Conservation (phyloP, 345 rosid genomes). For the Linum trigynum region DNA sequence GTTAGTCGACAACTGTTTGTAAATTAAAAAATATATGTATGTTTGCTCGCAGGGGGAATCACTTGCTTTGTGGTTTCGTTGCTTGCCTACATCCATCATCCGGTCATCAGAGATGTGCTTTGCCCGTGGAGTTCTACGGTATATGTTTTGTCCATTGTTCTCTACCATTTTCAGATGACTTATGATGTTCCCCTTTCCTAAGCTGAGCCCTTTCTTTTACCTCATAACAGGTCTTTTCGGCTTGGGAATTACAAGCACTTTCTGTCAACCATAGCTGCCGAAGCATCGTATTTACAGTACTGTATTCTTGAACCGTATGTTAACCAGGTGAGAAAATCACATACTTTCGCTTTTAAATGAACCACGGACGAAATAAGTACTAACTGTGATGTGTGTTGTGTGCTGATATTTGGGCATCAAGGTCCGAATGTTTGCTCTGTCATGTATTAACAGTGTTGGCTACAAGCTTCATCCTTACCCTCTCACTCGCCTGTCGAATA, state of each 20-base stretch:
- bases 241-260: slow-evolving; percentile 59
- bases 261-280: slow-evolving; percentile 41
- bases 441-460: slow-evolving; percentile 57
- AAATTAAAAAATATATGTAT: slow-evolving; percentile 10
- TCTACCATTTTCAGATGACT: not conserved
- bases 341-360: not conserved
- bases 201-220: slow-evolving; percentile 5
- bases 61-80: slow-evolving; percentile 79
- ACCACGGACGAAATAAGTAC: not conserved
- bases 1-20: not conserved
- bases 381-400: not conserved
- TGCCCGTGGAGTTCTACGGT: slow-evolving; percentile 66
- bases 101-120: slow-evolving; percentile 67
- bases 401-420: slow-evolving; percentile 18
- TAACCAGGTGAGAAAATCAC: slow-evolving; percentile 37
- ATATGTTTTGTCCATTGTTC: not conserved
- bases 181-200: slow-evolving; percentile 1
- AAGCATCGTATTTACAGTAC: slow-evolving; percentile 74
- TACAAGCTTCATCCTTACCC: slow-evolving; percentile 97
- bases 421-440: slow-evolving; percentile 55
- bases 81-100: slow-evolving; percentile 39
- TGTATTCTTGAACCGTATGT: slow-evolving; percentile 60
- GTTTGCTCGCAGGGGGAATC: slow-evolving; percentile 64
- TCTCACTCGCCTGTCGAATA: slow-evolving; percentile 41
- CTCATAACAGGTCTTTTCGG: slow-evolving; percentile 39